phyloP scores from a whole-genome alignment of 2,329 filamentous ascomycete species.

The Talaromyces islandicus region DNA sequence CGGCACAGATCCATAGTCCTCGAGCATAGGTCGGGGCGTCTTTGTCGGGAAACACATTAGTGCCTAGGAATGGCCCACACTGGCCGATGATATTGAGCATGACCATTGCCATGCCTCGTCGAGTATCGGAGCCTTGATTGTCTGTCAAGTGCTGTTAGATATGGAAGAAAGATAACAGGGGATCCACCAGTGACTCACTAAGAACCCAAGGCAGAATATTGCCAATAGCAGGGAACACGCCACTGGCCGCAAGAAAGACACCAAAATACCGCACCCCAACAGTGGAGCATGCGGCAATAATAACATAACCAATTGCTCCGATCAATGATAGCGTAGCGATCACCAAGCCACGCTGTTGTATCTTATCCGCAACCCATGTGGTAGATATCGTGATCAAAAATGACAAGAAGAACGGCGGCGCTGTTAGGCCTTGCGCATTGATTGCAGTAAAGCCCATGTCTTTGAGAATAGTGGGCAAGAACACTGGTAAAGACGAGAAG shows the following conservation, averaged over 20 bases:
- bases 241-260: slow-evolving; percentile 51
- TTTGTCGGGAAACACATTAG: slow-evolving; percentile 53
- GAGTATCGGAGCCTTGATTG: slow-evolving; percentile 64
- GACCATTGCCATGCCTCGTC: slow-evolving; percentile 60
- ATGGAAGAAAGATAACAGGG: neutral
- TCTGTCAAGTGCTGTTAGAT: slow-evolving; percentile 32
- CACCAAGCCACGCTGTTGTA: slow-evolving; percentile 58
- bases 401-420: slow-evolving; percentile 63
- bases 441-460: slow-evolving; percentile 64
- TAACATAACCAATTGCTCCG: slow-evolving; percentile 58
- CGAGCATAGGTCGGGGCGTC: slow-evolving; percentile 46
- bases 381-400: slow-evolving; percentile 58
- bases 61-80: slow-evolving; percentile 58
- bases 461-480: slow-evolving; percentile 57
- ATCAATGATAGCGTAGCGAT: slow-evolving; percentile 52
- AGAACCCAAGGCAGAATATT: slow-evolving; percentile 67
- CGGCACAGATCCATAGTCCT: slow-evolving; percentile 56
- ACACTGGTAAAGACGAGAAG: slow-evolving; percentile 60
- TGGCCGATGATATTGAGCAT: slow-evolving; percentile 65
- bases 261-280: slow-evolving; percentile 47
- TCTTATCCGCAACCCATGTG: slow-evolving; percentile 60
- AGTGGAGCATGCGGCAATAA: slow-evolving; percentile 54
- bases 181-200: slow-evolving; percentile 25
- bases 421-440: slow-evolving; percentile 65
- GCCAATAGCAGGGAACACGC: slow-evolving; percentile 62